Evolutionary conservation across 495 filamentous ascomycete genomes (phyloP).

Genomic region (Hypoxylon fuscum): DNA sequence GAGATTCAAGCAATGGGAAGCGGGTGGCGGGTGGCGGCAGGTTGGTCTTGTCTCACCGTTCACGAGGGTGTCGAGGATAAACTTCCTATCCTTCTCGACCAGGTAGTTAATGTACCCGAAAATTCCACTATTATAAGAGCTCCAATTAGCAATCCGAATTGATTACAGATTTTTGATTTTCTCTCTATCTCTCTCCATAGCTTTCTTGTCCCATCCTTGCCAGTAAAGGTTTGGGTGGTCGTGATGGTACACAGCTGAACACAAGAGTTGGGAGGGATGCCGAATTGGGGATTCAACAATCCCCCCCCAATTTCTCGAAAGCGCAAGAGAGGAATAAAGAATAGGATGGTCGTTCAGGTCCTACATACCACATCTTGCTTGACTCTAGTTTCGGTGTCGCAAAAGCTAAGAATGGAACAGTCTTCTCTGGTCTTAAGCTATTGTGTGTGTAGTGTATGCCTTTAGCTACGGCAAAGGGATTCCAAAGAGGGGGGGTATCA

Average conservation of each 20-base stretch:
- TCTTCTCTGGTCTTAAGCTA: slow-evolving; percentile 21
- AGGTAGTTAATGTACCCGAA: slow-evolving; percentile 95
- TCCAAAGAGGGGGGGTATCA: slow-evolving; percentile 34
- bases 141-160: slow-evolving; percentile 36
- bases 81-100: slow-evolving; percentile 95
- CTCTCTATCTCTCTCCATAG: too few relatives aligned
- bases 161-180: neutral
- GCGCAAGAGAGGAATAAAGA: neutral
- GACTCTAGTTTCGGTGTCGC: slow-evolving; percentile 21
- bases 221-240: neutral
- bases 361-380: slow-evolving; percentile 40
- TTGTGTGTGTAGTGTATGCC: slow-evolving; percentile 9
- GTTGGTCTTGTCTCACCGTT: slow-evolving; percentile 72
- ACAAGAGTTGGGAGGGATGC: neutral
- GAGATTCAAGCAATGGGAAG: slow-evolving; percentile 11
- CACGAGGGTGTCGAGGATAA: slow-evolving; percentile 93
- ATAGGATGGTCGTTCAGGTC: slow-evolving; percentile 10
- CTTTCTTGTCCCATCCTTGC: neutral
- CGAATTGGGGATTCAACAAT: neutral
- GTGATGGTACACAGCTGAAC: neutral
- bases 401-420: slow-evolving; percentile 18
- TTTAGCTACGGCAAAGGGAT: slow-evolving; percentile 9
- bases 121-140: slow-evolving; percentile 76
- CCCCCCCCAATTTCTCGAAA: neutral
- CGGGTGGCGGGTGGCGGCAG: slow-evolving; percentile 25